Percentiles rank a stretch among this genome's conserved stretches.
phyloP scores from a whole-genome alignment of 139 green algal species.

The Chlorella ohadii region DNA sequence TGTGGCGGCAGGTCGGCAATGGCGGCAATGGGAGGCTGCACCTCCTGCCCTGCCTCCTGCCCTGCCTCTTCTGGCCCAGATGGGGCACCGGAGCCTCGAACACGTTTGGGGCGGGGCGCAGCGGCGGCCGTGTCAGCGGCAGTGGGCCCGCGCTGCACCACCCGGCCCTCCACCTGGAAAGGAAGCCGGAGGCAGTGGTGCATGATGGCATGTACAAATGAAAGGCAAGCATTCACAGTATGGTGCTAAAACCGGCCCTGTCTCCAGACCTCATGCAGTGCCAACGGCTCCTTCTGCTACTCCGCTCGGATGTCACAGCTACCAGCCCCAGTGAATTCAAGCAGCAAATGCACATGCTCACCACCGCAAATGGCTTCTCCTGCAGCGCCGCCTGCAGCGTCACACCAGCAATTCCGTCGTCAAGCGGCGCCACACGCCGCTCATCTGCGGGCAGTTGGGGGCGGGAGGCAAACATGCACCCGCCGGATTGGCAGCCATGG shows the following conservation, averaged over 20 bases:
- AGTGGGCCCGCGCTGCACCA: neutral
- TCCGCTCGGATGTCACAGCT: too few relatives aligned
- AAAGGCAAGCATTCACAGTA: too few relatives aligned
- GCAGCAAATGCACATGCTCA: neutral
- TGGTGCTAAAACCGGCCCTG: too few relatives aligned
- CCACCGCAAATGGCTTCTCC: constrained; percentile 15
- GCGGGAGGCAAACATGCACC: too few relatives aligned
- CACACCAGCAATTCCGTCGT: neutral
- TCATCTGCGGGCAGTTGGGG: neutral
- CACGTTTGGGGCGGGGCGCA: constrained; percentile 2
- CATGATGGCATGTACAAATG: too few relatives aligned
- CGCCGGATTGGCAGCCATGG: too few relatives aligned
- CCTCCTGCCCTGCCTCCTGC: neutral
- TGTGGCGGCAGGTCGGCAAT: neutral
- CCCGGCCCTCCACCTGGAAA: neutral
- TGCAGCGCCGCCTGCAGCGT: neutral
- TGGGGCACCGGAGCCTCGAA: neutral
- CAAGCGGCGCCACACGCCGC: constrained; percentile 36
- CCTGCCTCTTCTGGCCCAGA: neutral
- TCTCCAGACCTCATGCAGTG: too few relatives aligned
- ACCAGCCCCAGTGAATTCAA: too few relatives aligned
- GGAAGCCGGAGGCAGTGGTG: neutral
- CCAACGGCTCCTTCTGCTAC: too few relatives aligned
- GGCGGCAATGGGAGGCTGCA: neutral
- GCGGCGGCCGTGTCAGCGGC: neutral